Percentiles rank a stretch among this genome's conserved stretches.
phyloP scores from a whole-genome alignment of 2,329 filamentous ascomycete species.

The Nigrograna mackinnonii region DNA sequence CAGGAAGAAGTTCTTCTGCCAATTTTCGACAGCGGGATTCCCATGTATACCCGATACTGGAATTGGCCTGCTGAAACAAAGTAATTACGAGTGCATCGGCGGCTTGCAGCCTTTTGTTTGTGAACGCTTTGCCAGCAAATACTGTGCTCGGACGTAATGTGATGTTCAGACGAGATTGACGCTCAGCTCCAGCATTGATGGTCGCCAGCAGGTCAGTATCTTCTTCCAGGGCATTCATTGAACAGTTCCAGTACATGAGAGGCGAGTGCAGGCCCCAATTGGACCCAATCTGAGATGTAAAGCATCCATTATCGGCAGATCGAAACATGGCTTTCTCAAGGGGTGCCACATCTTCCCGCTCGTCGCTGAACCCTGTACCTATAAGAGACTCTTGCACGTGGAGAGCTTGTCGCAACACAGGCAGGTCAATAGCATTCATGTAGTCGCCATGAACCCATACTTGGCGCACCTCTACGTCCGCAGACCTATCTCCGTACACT shows the following conservation, averaged over 20 bases:
- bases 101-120: conserved; percentile 67
- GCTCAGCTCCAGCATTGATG: conserved; percentile 66
- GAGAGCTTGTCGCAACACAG: conserved; percentile 68
- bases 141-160: conserved; percentile 78
- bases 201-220: conserved; percentile 70
- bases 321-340: background rate
- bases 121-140: conserved; percentile 79
- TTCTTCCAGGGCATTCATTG: conserved; percentile 57
- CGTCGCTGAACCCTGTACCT: conserved; percentile 45
- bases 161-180: conserved; percentile 70
- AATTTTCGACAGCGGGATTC: conserved; percentile 61
- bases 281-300: conserved; percentile 53
- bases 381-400: conserved; percentile 72
- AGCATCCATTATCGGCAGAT: conserved; percentile 15
- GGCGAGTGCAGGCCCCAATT: conserved; percentile 85
- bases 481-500: conserved; percentile 55
- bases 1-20: conserved; percentile 51
- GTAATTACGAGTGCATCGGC: conserved; percentile 81
- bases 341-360: background rate
- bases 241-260: conserved; percentile 78
- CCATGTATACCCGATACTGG: conserved; percentile 68
- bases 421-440: conserved; percentile 71
- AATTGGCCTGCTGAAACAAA: conserved; percentile 69
- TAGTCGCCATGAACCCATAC: conserved; percentile 82
- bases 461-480: conserved; percentile 79